A percentile compares a stretch with the other conserved stretches of the same genome.
phyloP scores from a whole-genome alignment of 2,329 filamentous ascomycete genomes.

The Alternaria sp. region DNA sequence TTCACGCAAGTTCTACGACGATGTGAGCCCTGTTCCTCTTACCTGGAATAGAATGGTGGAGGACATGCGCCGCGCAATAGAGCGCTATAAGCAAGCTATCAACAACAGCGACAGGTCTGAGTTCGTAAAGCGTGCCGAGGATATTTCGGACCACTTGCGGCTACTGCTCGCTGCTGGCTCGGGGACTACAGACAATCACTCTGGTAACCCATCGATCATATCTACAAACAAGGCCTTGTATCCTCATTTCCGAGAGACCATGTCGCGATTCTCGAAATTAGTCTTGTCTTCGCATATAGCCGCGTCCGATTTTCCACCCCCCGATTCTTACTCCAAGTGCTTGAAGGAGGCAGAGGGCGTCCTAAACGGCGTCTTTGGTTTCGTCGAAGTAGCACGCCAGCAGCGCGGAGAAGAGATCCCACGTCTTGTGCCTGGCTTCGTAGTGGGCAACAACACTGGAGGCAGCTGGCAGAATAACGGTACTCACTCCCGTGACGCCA shows the following conservation, averaged over 20 bases:
- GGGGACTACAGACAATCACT: constrained; percentile 97
- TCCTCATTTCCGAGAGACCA: constrained; percentile 97
- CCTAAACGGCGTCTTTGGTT: constrained; percentile 90
- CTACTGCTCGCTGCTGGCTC: constrained; percentile 94
- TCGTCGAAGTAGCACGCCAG: constrained; percentile 92
- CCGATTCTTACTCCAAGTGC: constrained; percentile 94
- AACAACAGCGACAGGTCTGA: constrained; percentile 83
- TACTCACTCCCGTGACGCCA: constrained; percentile 70
- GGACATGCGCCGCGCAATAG: constrained; percentile 91
- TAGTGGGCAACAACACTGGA: constrained; percentile 81
- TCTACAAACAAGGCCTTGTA: constrained; percentile 97
- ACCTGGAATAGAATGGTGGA: constrained; percentile 91
- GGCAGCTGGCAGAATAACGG: constrained; percentile 85
- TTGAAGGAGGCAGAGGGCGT: constrained; percentile 97
- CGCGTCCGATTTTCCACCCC: constrained; percentile 91
- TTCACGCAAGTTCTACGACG: constrained; percentile 88
- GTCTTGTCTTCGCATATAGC: constrained; percentile 98
- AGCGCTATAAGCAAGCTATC: constrained; percentile 90
- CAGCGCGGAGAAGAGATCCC: constrained; percentile 93
- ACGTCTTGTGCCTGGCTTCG: constrained; percentile 91
- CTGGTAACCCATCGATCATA: constrained; percentile 98
- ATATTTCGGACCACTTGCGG: constrained; percentile 95
- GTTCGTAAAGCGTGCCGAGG: constrained; percentile 93
- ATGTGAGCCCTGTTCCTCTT: constrained; percentile 78
- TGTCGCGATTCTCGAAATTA: constrained; percentile 99